Evolutionary conservation across 1,284 basidiomycete genomes (phyloP), one percentile per base, ranked within the genome.

Genomic region (Meira nashicola): DNA sequence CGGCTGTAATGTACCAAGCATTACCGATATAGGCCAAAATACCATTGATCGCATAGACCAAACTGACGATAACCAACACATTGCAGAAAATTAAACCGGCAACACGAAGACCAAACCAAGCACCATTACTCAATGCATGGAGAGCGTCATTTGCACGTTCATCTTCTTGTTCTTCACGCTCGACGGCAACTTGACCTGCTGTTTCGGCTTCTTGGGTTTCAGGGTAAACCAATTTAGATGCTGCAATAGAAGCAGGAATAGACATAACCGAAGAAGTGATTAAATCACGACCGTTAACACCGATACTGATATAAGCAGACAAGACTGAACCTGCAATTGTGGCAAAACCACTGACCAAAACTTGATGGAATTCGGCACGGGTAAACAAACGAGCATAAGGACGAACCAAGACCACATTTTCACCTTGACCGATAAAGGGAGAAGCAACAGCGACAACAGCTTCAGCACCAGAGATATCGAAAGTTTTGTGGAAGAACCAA

Each of bases 261-360:
- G 87, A 89, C 91, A 94, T 94, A 67, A 94, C 88, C 10, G 89
- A 91, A 4, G 91, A 89, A 5, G 91, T 92, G 71, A 94, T 83
- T 33, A 94, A 83, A 78, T 89, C 90, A 55, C 73, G 84, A 15
- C 90, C 80, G 37, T 88, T 87, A 40, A 94, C 88, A 58, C 92
- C 92, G 64, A 92, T 80, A 57, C 56, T 80, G 71, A 93, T 88
- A 79, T 93, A 94, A 46, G 89, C 90, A 57, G 84, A 82, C 58
- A 94, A 83, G 15, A 93, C 90, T 56, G 89, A 90, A 52, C 92
- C 92, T 56, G 91, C 87, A 69, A 93, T 93, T 55, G 90, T 92
- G 9, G 90, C 48, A 82, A 76, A 74, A 81, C 90, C 92, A 60
- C 89, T 92, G 39, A 89, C 90, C 87, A 93, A 90, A 57, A 87